Base-by-base conservation (phyloP, 345 rosid genomes). In the Cardiospermum halicacabum region DNA sequence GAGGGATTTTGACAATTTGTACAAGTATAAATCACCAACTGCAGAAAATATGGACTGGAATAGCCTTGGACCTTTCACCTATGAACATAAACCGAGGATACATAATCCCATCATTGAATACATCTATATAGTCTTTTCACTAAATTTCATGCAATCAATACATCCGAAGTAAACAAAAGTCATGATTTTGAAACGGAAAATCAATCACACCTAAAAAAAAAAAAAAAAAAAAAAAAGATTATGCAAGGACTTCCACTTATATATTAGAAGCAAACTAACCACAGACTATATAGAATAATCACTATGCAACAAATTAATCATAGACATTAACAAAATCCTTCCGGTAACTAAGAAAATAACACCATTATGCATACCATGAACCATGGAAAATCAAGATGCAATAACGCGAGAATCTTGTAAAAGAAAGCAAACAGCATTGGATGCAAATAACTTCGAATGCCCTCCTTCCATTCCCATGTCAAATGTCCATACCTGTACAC, bases 391-490 rank as follows among this genome's bases (percentile, higher is more conserved):
- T 88, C 92, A 75, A 84, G 86, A 34, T 89, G 85, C 24, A 85
- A 70, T 11, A 86, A 30, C 5, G 85, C 81, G 4, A 93, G 84
- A 76, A 88, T 27, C 72, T 80, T 88, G 77, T 85, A 90, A 59
- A 90, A 81, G 37, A 73, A 53, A 34, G 86, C 81, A 72, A 94
- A 94, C 37, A 91, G 25, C 89, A 91, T 69, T 0, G 99, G 99
- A 75, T 94, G 96, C 84, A 91, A 76, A 75, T 87, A 94, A 82
- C 97, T 84, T 55, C 97, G 82, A 58, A 90, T 85, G 16, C 97
- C 92, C 74, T 81, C 80, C 80, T 85, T 72, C 95, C 95, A 94
- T 66, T 94, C 97, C 99, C 96, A 91, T 18, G 96, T 88, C 91
- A 91, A 62, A 70, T 91, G 92, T 53, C 99, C 97, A 69, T 91